Evolutionary conservation across 345 rosid genomes (phyloP), one percentile per base, ranked within the genome.

Genomic region (Populus davidiana): DNA sequence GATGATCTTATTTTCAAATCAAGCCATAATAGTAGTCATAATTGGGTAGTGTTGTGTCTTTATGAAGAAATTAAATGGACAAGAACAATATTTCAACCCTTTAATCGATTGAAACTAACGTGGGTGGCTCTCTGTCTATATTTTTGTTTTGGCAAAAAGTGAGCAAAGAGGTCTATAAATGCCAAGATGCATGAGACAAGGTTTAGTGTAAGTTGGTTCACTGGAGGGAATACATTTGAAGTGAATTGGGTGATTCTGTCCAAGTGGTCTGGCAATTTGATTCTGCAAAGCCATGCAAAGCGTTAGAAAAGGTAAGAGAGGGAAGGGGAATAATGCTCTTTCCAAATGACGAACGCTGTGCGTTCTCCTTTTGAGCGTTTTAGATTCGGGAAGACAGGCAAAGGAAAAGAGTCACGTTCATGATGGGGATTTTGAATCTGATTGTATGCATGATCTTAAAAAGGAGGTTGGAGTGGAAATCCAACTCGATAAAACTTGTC

Each of bases 401-500:
- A 72, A 11, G 14, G 16, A 35, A 72, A n/a, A 23, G 39, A 20
- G 44, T 13, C 13, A 35, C 33, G 25, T 8, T 36, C 50, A 63
- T 54, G 80, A 77, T 72, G 79, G 75, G 61, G 63, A 63, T 62
- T 83, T 78, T 71, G 81, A 70, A 80, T 65, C 70, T 67, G 64
- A 47, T n/a, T 63, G 16, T 31, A 47, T 27, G 27, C 27, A 27
- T 70, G 44, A 41, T 41, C 67, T 62, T 23, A 70, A 74, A 33
- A 73, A 62, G 61, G 50, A 62, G 76, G 50, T 79, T 29, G 8
- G 20, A 77, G 79, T 85, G 86, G 88, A 81, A 75, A 44, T 86
- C 83, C 83, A 77, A 78, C 79, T 79, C 85, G 36, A 41, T 52
- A 63, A 71, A 75, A 47, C 72, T 68, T 79, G 78, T 78, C 79